Evolutionary conservation across 495 filamentous ascomycete genomes (phyloP).

Genomic region (Aspergillus asperescens): DNA sequence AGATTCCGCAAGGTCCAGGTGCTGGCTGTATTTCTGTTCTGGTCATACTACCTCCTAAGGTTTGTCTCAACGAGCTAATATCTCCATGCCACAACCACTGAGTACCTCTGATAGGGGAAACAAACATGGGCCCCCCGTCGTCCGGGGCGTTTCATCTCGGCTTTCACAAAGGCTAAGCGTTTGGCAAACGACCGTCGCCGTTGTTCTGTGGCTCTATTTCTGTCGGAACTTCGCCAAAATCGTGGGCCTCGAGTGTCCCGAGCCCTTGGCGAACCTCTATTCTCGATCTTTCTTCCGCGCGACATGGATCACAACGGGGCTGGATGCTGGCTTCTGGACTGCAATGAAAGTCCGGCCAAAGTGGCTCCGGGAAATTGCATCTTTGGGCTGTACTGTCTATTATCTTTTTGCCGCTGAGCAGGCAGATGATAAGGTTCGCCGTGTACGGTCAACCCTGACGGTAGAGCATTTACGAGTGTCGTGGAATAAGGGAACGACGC

Average conservation of each 20-base stretch:
- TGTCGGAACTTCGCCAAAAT: constrained; percentile 90
- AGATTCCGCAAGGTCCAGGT: constrained; percentile 92
- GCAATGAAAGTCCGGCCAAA: constrained; percentile 86
- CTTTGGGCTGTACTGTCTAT: constrained; percentile 76
- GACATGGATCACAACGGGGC: constrained; percentile 91
- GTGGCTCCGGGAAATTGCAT: constrained; percentile 75
- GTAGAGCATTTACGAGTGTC: constrained; percentile 88
- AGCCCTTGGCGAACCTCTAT: constrained; percentile 92
- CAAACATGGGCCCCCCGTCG: constrained; percentile 76
- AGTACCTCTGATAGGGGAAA: constrained; percentile 55
- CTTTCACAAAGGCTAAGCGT: constrained; percentile 66
- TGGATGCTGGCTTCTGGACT: constrained; percentile 97
- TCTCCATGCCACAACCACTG: neutral
- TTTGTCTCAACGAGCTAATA: constrained; percentile 27
- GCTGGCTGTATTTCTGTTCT: constrained; percentile 82
- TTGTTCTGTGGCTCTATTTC: constrained; percentile 86
- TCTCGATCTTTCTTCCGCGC: constrained; percentile 92
- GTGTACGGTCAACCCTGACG: constrained; percentile 78
- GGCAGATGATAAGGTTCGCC: constrained; percentile 95
- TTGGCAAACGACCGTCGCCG: constrained; percentile 85
- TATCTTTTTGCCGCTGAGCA: constrained; percentile 90
- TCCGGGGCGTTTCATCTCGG: constrained; percentile 65
- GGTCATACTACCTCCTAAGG: constrained; percentile 78
- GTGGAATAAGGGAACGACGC: constrained; percentile 90
- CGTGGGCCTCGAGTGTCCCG: constrained; percentile 83